A percentile compares a stretch with the other conserved stretches of the same genome.
These are phyloP conservation scores for Xerocomellus amylosporus DNA, from an alignment of 768 basidiomycete genomes.

Conservation along the genomic window DNA sequence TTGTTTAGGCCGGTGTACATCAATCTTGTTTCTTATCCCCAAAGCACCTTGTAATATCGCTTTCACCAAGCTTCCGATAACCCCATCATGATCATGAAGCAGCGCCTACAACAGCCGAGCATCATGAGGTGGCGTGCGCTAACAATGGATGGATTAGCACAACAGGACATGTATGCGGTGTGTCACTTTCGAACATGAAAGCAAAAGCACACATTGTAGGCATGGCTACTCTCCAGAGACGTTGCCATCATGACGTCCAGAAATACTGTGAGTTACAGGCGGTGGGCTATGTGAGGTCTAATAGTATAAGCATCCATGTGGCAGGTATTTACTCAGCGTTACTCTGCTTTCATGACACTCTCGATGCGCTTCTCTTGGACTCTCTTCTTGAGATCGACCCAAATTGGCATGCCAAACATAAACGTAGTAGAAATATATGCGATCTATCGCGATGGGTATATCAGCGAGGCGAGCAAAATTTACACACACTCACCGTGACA, in stretches of 20 bases:
- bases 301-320: background rate
- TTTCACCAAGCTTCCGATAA: background rate
- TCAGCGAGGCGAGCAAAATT: background rate
- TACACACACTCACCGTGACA: conserved; percentile 14
- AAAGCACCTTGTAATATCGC: background rate
- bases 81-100: background rate
- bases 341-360: conserved; percentile 76
- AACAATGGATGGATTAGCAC: background rate
- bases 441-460: conserved; percentile 34
- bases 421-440: conserved; percentile 53
- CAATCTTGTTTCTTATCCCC: no score
- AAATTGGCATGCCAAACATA: conserved; percentile 53
- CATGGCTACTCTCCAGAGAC: background rate
- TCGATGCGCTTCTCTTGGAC: conserved; percentile 71
- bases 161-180: no score
- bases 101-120: background rate
- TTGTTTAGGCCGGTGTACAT: no score
- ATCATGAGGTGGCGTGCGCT: background rate
- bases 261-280: background rate
- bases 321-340: background rate
- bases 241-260: background rate
- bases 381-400: conserved; percentile 50
- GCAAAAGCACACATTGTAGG: background rate
- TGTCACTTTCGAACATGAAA: background rate
- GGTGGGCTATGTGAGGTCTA: background rate